These are phyloP conservation scores for Mollisia scopiformis DNA, from an alignment of 2,329 filamentous ascomycete genomes.

Conservation along the genomic window DNA sequence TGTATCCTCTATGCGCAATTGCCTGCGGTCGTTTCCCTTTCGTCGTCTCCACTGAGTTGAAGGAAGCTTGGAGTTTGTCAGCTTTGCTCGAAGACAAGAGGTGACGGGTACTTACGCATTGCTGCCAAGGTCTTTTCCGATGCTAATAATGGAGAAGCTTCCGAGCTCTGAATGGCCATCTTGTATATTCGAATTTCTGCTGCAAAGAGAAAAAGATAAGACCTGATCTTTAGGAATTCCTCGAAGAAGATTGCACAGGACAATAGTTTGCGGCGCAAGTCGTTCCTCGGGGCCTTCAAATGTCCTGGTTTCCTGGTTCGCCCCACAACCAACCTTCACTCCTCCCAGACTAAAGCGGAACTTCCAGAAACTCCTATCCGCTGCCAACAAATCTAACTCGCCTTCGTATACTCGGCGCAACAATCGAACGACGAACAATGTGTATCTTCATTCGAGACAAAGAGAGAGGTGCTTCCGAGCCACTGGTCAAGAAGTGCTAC, in stretches of 20 bases:
- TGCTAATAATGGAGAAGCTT: not conserved
- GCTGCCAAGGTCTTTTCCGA: not conserved
- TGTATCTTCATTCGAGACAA: not conserved
- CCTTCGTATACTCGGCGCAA: too few relatives aligned
- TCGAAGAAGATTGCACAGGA: not conserved
- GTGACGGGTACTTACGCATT: not conserved
- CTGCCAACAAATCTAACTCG: too few relatives aligned
- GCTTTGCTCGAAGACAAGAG: not conserved
- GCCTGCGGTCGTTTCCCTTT: constrained; percentile 58
- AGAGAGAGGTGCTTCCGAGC: not conserved
- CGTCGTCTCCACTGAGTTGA: constrained; percentile 25
- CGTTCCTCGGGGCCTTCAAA: not conserved
- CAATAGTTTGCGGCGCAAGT: not conserved
- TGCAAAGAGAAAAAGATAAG: not conserved
- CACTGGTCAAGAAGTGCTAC: not conserved
- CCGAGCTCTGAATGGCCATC: not conserved
- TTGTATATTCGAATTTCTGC: not conserved
- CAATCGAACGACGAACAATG: not conserved
- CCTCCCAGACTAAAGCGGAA: too few relatives aligned
- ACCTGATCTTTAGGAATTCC: not conserved
- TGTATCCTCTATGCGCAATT: constrained; percentile 81
- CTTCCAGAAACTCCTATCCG: too few relatives aligned
- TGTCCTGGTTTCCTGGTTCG: too few relatives aligned
- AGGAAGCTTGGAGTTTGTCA: constrained; percentile 26
- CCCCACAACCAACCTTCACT: too few relatives aligned